Evolutionary conservation across 1,139 yeast genomes (phyloP).

Genomic region (Candida albicans): DNA sequence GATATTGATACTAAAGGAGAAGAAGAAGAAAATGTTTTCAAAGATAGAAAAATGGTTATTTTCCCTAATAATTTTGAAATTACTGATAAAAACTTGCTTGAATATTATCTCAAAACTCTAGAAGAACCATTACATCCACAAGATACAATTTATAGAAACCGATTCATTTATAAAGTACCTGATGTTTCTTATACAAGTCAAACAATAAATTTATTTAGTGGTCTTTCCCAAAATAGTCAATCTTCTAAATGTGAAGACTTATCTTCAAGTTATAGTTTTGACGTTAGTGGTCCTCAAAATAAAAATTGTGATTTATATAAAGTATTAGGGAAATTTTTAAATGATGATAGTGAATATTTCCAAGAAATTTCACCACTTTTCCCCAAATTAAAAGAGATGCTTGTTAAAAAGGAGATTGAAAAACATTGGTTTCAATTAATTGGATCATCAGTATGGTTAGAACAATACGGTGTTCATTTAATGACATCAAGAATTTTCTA

Average conservation of each 20-base stretch:
- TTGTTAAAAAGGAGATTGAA: not conserved
- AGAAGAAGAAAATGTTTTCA: not conserved
- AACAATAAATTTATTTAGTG: not conserved
- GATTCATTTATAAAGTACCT: not conserved
- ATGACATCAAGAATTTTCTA: conserved; percentile 31
- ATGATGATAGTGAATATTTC: conserved; percentile 5
- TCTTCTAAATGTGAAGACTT: not conserved
- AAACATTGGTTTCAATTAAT: conserved; percentile 31
- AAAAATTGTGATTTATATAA: conserved; percentile 14
- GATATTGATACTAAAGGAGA: not conserved
- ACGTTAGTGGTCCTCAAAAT: conserved; percentile 1
- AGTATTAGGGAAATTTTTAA: conserved; percentile 14
- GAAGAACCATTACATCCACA: conserved; percentile 2
- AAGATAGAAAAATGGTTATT: conserved; percentile 1
- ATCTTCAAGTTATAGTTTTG: not conserved
- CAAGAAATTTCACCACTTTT: conserved; percentile 1
- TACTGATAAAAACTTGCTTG: not conserved
- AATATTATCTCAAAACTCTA: conserved; percentile 1
- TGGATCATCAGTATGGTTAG: conserved; percentile 34
- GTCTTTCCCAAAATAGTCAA: not conserved
- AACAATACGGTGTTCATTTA: conserved; percentile 33
- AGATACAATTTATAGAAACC: conserved; percentile 3
- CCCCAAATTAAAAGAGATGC: conserved; percentile 1
- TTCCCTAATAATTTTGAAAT: conserved; percentile 2
- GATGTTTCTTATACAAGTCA: not conserved